These are phyloP conservation scores for Begonia loranthoides DNA, from an alignment of 306 rosid species.

Conservation along the genomic window DNA sequence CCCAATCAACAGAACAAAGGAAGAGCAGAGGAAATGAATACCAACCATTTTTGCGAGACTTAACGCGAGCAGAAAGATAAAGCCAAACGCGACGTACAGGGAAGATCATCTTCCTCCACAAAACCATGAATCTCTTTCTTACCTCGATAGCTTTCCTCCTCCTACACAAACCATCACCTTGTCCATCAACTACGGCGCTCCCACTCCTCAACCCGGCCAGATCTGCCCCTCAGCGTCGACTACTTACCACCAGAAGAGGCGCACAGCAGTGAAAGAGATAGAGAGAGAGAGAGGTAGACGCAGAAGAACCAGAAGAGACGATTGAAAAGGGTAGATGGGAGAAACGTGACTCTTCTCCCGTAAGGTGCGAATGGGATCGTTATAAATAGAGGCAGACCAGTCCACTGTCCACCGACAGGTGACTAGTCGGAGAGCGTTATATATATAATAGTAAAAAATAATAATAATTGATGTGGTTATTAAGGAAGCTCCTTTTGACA, in stretches of 20 bases:
- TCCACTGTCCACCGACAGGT: too few species aligned
- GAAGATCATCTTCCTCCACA: slow-evolving; percentile 48
- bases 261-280: too few species aligned
- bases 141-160: slow-evolving; percentile 18
- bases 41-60: slow-evolving; percentile 41
- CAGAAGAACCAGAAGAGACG: too few species aligned
- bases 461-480: too few species aligned
- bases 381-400: too few species aligned
- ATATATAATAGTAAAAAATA: too few species aligned
- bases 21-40: slow-evolving; percentile 1
- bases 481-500: too few species aligned
- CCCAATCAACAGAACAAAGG: background rate
- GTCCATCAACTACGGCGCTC: slow-evolving; percentile 5
- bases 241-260: background rate
- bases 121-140: slow-evolving; percentile 33
- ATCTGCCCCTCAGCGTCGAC: slow-evolving; percentile 14
- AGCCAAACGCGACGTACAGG: slow-evolving; percentile 69
- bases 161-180: slow-evolving; percentile 10
- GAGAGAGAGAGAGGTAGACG: too few species aligned
- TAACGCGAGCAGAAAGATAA: slow-evolving; percentile 54
- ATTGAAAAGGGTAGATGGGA: too few species aligned
- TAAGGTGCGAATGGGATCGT: too few species aligned
- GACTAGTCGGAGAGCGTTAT: too few species aligned
- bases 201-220: slow-evolving; percentile 49
- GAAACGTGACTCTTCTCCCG: too few species aligned